These are phyloP conservation scores for Kodamaea kaohsiungensis DNA, from an alignment of 805 yeast genomes.

Conservation along the genomic window DNA sequence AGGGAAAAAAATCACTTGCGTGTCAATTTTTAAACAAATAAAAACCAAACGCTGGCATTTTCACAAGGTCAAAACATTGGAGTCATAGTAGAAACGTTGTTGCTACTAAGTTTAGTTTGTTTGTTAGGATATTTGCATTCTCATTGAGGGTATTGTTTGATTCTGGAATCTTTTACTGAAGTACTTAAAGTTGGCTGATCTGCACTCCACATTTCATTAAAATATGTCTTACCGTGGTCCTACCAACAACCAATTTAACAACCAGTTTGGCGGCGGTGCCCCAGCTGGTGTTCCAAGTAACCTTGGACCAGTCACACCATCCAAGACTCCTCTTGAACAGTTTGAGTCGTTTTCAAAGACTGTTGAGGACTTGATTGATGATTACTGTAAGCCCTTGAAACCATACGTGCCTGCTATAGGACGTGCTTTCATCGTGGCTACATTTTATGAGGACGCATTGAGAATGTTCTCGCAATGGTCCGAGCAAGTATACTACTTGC, in stretches of 20 bases:
- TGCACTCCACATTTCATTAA: too few species aligned
- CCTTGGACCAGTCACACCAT: constrained; percentile 33
- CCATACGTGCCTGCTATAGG: constrained; percentile 88
- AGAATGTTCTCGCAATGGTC: constrained; percentile 87
- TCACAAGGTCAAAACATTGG: neutral
- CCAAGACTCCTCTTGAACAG: constrained; percentile 31
- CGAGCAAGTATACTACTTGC: constrained; percentile 83
- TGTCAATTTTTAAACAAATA: constrained; percentile 9
- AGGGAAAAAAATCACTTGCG: constrained; percentile 10
- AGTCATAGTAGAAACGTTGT: neutral
- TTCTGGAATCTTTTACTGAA: too few species aligned
- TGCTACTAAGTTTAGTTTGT: neutral
- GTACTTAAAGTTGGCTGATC: too few species aligned
- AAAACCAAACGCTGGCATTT: constrained; percentile 7
- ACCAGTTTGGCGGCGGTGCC: constrained; percentile 29
- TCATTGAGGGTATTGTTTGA: too few species aligned
- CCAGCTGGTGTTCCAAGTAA: constrained; percentile 20
- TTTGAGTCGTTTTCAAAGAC: constrained; percentile 54
- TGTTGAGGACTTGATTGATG: constrained; percentile 56
- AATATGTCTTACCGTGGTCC: constrained; percentile 47
- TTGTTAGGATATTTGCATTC: neutral
- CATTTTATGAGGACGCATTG: constrained; percentile 85
- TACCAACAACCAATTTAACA: constrained; percentile 36
- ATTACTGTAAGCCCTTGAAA: constrained; percentile 51
- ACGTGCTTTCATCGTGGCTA: constrained; percentile 86